These are phyloP conservation scores for Sclerotinia spermophila DNA, from an alignment of 2,329 filamentous ascomycete genomes.

Conservation along the genomic window DNA sequence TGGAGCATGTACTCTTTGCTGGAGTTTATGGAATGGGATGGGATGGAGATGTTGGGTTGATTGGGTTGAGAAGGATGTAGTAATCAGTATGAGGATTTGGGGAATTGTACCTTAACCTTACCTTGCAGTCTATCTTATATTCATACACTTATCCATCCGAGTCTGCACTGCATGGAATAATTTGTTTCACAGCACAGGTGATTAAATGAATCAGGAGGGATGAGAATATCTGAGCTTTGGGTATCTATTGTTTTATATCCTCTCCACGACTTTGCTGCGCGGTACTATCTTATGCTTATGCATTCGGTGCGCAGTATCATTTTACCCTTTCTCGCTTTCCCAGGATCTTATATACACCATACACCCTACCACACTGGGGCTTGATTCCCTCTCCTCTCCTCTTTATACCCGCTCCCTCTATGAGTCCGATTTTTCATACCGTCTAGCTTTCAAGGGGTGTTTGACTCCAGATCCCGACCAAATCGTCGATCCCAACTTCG, in stretches of 20 bases:
- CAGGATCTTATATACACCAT: fast-evolving
- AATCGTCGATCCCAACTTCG: neutral
- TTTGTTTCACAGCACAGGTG: neutral
- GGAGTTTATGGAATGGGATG: no score
- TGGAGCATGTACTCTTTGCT: no score
- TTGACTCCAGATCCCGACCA: neutral
- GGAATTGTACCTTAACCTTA: no score
- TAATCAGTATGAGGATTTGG: no score
- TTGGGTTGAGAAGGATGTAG: no score
- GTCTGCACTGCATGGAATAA: no score
- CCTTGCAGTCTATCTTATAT: no score
- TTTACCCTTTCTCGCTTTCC: neutral
- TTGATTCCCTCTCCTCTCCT: neutral
- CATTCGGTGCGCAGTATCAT: fast-evolving
- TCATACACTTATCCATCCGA: no score
- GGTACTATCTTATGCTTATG: neutral
- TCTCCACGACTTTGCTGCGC: neutral
- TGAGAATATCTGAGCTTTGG: neutral
- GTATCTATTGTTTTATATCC: neutral
- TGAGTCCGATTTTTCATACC: neutral
- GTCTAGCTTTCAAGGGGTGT: neutral
- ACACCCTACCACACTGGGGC: neutral
- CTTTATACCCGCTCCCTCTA: neutral
- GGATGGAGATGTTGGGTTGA: no score
- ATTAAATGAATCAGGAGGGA: no score